These are phyloP conservation scores for Micractinium conductrix DNA, from an alignment of 139 green algal genomes.

Conservation along the genomic window DNA sequence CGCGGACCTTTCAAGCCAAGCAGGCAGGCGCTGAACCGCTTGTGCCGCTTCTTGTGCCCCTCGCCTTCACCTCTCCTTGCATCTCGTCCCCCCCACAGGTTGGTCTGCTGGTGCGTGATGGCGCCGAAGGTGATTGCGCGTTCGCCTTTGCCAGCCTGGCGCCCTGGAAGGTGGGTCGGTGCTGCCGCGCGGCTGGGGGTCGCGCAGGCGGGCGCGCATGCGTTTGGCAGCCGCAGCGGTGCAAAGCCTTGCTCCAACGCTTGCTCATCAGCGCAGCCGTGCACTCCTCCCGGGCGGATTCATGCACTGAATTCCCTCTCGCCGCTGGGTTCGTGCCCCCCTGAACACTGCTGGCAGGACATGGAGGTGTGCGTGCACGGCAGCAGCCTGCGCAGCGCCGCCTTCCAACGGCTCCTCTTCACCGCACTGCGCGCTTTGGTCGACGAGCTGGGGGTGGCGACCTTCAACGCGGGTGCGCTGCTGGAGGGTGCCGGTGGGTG, in stretches of 20 bases:
- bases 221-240: too few relatives aligned
- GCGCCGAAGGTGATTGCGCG: conserved; percentile 9
- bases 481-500: too few relatives aligned
- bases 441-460: conserved; percentile 69
- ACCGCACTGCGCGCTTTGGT: conserved; percentile 68
- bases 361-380: conserved; percentile 68
- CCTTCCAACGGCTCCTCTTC: conserved; percentile 66
- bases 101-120: conserved; percentile 29
- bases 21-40: too few relatives aligned
- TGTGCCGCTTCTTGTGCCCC: not conserved
- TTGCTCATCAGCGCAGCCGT: not conserved
- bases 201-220: too few relatives aligned
- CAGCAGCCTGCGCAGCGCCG: conserved; percentile 43
- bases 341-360: conserved; percentile 68
- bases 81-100: not conserved
- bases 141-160: conserved; percentile 7
- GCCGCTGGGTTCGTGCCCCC: not conserved
- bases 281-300: too few relatives aligned
- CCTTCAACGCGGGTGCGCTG: conserved; percentile 71
- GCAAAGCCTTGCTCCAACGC: too few relatives aligned
- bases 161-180: conserved; percentile 20
- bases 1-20: not conserved
- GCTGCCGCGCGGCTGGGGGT: not conserved
- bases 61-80: too few relatives aligned
- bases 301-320: not conserved